phyloP scores from a whole-genome alignment of 2,329 filamentous ascomycete species.

The Aspergillus novofumigatus region DNA sequence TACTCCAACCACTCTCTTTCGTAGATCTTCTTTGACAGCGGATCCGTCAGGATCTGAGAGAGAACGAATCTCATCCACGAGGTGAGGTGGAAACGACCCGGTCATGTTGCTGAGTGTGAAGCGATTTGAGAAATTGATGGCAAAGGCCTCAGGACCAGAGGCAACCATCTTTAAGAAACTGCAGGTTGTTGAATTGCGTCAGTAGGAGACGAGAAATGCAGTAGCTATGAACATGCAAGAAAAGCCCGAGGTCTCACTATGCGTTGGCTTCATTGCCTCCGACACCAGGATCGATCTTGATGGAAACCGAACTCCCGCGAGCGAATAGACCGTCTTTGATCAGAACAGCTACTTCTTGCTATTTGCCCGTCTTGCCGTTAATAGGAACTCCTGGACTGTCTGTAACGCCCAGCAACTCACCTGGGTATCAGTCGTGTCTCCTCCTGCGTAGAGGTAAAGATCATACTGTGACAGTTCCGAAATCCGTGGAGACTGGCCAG shows the following conservation, averaged over 20 bases:
- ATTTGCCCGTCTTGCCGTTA: conserved; percentile 1
- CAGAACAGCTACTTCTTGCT: conserved; percentile 43
- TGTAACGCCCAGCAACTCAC: conserved; percentile 28
- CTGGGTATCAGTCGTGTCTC: conserved; percentile 48
- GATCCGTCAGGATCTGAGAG: conserved; percentile 27
- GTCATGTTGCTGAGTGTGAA: conserved; percentile 65
- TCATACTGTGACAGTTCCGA: conserved; percentile 52
- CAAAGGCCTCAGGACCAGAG: conserved; percentile 49
- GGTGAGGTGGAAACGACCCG: conserved; percentile 49
- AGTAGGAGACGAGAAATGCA: neutral
- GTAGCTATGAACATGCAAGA: neutral
- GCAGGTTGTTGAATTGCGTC: neutral
- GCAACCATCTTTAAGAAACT: conserved; percentile 60
- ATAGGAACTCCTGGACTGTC: neutral
- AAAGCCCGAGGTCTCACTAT: conserved; percentile 44
- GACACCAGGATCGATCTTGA: conserved; percentile 40
- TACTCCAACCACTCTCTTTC: conserved; percentile 28
- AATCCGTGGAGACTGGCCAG: conserved; percentile 47
- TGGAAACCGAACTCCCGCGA: conserved; percentile 42
- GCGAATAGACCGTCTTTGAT: conserved; percentile 34
- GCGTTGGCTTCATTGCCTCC: conserved; percentile 49
- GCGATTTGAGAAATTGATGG: conserved; percentile 58
- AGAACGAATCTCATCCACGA: conserved; percentile 32
- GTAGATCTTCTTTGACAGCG: conserved; percentile 19
- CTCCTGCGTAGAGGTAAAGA: conserved; percentile 58